Percentiles rank a stretch among this genome's conserved stretches.
These are phyloP conservation scores for Trichoderma erinaceum DNA, from an alignment of 495 filamentous ascomycete species.

Conservation along the genomic window DNA sequence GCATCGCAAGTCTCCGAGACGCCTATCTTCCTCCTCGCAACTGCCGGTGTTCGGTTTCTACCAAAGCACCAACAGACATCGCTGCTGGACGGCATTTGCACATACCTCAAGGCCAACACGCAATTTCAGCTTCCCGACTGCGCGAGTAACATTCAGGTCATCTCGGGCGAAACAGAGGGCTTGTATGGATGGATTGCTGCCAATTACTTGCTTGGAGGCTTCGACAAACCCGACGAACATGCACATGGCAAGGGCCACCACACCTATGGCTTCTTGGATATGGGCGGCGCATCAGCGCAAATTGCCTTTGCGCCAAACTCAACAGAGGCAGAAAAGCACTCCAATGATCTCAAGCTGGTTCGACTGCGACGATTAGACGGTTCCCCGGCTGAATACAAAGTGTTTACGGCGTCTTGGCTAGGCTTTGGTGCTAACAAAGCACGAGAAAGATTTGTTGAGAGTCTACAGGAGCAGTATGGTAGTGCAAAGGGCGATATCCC, in stretches of 20 bases:
- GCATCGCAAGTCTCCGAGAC: slow-evolving; percentile 70
- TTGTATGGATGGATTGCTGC: slow-evolving; percentile 98
- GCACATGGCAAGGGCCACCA: slow-evolving; percentile 77
- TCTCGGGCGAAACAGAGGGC: slow-evolving; percentile 94
- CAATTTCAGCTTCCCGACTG: slow-evolving; percentile 87
- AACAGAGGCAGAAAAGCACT: slow-evolving; percentile 86
- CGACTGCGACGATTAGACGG: slow-evolving; percentile 79
- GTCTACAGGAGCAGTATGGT: slow-evolving; percentile 54
- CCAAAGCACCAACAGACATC: slow-evolving; percentile 61
- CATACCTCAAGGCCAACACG: slow-evolving; percentile 71
- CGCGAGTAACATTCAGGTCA: slow-evolving; percentile 84
- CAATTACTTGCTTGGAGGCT: slow-evolving; percentile 95
- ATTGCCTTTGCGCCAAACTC: slow-evolving; percentile 95
- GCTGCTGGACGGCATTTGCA: slow-evolving; percentile 73
- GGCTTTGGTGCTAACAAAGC: slow-evolving; percentile 94
- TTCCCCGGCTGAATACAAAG: slow-evolving; percentile 64
- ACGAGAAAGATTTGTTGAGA: slow-evolving; percentile 69
- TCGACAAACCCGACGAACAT: slow-evolving; percentile 71
- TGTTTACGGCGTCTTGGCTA: slow-evolving; percentile 96
- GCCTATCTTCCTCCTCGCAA: slow-evolving; percentile 90
- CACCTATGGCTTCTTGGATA: slow-evolving; percentile 96
- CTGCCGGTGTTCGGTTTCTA: slow-evolving; percentile 94
- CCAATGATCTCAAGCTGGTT: slow-evolving; percentile 79
- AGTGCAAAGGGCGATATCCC: slow-evolving; percentile 60
- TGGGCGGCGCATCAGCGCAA: slow-evolving; percentile 95